phyloP scores from a whole-genome alignment of 1,284 basidiomycete species.

The Golubevia pallescens region DNA sequence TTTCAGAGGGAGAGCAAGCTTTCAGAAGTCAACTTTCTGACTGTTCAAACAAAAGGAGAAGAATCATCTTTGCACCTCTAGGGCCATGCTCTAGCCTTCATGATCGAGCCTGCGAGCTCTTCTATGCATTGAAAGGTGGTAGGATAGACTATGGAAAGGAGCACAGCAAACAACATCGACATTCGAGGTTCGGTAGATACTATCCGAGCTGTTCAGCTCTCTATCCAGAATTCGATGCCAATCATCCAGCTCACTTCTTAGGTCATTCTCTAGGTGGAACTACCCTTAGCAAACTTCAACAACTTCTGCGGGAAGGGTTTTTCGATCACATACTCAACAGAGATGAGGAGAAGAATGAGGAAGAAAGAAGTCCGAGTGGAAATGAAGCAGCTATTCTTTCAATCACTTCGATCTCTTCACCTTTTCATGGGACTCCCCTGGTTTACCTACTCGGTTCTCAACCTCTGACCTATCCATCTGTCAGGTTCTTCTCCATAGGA shows the following conservation, averaged over 20 bases:
- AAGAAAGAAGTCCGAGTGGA: neutral
- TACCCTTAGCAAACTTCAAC: constrained; percentile 32
- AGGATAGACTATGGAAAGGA: constrained; percentile 67
- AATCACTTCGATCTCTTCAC: constrained; percentile 32
- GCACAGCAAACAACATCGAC: constrained; percentile 65
- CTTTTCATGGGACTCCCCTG: constrained; percentile 35
- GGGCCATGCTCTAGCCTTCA: constrained; percentile 71
- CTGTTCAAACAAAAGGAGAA: neutral
- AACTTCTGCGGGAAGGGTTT: constrained; percentile 27
- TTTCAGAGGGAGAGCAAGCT: constrained; percentile 36
- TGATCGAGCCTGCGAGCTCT: constrained; percentile 72
- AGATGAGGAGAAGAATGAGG: neutral
- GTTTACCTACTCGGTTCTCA: constrained; percentile 34
- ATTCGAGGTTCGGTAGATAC: constrained; percentile 68
- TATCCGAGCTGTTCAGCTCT: constrained; percentile 64
- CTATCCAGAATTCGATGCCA: constrained; percentile 69
- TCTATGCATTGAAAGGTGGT: constrained; percentile 69
- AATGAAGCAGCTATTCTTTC: constrained; percentile 22
- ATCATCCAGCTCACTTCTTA: constrained; percentile 69
- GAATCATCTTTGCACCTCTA: constrained; percentile 38
- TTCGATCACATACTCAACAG: constrained; percentile 20
- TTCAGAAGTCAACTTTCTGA: constrained; percentile 7
- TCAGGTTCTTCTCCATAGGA: constrained; percentile 29
- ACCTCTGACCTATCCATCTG: constrained; percentile 24
- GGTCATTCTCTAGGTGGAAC: constrained; percentile 69